Conservation (phyloP, 2,329 filamentous ascomycete species). For the Diaporthe sp. region DNA sequence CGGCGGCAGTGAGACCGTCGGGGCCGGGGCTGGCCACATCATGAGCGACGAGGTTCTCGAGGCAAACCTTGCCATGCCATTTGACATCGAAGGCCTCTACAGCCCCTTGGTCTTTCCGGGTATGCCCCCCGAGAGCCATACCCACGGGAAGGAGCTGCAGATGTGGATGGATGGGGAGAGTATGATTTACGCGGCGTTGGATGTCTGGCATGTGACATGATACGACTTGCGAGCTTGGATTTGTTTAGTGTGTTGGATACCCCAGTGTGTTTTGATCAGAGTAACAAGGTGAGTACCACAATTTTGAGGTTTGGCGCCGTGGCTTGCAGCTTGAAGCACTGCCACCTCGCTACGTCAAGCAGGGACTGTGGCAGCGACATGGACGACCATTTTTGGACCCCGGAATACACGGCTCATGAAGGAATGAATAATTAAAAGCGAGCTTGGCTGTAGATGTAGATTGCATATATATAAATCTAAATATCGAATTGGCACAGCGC, state of each 20-base stretch:
- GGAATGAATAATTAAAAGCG: not conserved
- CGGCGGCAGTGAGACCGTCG: conserved; percentile 5
- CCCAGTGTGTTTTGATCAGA: conserved; percentile 12
- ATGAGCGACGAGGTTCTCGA: conserved; percentile 34
- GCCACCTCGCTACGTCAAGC: not conserved
- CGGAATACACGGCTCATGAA: not conserved
- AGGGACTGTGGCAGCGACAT: not conserved
- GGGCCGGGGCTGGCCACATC: not conserved
- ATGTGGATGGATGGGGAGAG: conserved; percentile 36
- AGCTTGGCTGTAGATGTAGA: conserved; percentile 16
- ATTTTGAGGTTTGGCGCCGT: not conserved
- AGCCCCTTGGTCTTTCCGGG: not conserved
- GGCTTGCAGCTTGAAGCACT: not conserved
- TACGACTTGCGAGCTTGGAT: not conserved
- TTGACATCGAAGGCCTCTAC: conserved; percentile 30
- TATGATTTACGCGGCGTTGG: conserved; percentile 5
- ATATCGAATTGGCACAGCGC: not conserved
- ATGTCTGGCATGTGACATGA: conserved; percentile 35
- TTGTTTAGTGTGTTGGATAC: conserved; percentile 19
- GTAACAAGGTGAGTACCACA: not conserved
- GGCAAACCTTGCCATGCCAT: conserved; percentile 37
- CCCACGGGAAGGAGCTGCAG: conserved; percentile 35
- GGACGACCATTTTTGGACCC: not conserved
- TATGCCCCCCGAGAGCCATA: conserved; percentile 22
- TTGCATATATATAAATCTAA: not conserved